These are phyloP conservation scores for Heterobasidion irregulare DNA, from an alignment of 1,284 basidiomycete species.

Conservation along the genomic window DNA sequence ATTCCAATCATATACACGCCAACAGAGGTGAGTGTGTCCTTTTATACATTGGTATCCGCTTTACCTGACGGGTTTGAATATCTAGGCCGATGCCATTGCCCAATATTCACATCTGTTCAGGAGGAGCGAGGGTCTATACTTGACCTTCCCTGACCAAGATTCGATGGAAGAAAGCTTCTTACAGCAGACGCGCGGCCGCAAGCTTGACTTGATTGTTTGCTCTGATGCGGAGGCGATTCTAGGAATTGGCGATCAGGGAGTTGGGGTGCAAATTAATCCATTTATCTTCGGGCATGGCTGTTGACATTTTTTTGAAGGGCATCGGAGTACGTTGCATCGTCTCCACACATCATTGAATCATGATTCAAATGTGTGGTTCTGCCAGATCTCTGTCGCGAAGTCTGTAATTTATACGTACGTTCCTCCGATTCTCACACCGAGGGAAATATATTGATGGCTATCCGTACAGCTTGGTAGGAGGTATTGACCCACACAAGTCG, in stretches of 20 bases:
- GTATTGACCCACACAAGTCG: conserved; percentile 67
- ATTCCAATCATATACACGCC: conserved; percentile 73
- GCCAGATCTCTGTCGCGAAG: conserved; percentile 82
- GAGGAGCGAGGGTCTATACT: conserved; percentile 61
- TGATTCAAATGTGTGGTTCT: neutral
- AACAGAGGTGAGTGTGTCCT: conserved; percentile 55
- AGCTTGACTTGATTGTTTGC: conserved; percentile 71
- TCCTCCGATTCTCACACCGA: neutral
- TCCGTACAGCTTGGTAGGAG: conserved; percentile 57
- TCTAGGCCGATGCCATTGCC: conserved; percentile 48
- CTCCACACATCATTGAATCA: neutral
- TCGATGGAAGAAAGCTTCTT: conserved; percentile 72
- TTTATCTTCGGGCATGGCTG: neutral
- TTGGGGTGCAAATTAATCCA: conserved; percentile 36
- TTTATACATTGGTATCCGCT: too few relatives aligned
- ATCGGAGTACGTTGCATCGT: conserved; percentile 32
- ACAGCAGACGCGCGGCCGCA: conserved; percentile 49
- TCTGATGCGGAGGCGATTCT: conserved; percentile 81
- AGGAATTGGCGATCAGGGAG: conserved; percentile 73
- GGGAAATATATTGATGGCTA: neutral
- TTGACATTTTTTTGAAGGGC: conserved; percentile 22
- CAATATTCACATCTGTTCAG: conserved; percentile 79
- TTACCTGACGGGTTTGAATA: too few relatives aligned
- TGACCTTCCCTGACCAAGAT: conserved; percentile 57
- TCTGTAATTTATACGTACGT: conserved; percentile 73